Evolutionary conservation across 2,329 filamentous ascomycete species (phyloP), one percentile per base, ranked within the genome.

Genomic region (Pseudogymnoascus destructans): DNA sequence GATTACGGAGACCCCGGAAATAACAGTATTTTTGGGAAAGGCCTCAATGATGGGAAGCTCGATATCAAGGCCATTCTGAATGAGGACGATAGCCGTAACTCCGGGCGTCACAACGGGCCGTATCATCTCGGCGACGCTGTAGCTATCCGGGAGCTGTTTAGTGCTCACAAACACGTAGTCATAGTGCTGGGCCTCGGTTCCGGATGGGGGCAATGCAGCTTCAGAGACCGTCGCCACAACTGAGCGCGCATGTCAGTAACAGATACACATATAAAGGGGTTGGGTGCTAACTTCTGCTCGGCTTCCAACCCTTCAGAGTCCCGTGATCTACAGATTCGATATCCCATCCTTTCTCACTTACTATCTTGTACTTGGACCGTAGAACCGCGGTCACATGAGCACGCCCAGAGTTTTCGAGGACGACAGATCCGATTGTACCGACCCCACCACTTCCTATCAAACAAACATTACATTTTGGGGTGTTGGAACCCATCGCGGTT

Each of bases 51-150:
- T 25, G 2, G 64, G 65, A 19, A 59, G 61, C 55, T 69, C 67
- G 6, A 69, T 66, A 3, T 66, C 67, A 1, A 69, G 55, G 8
- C 67, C 67, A 62, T 69, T 69, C 55, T 68, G 67, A 3, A 69
- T 60, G 58, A 69, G 42, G 2, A 68, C 65, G 15, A 69, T 64
- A 3, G 63, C 60, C 9, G 66, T 67, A 21, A 65, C 57, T n/a
- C 61, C 60, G 11, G 63, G 59, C 25, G 65, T 66, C 2, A 69
- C 62, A 36, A 69, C 57, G 8, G 65, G 63, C 23, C 58, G 57
- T 30, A 69, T 55, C 5, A 67, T 65, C 54, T 61, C 63, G 3
- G 65, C 65, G 59, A 67, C 67, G 59, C 67, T 65, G 27, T 58
- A 57, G 49, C 65, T 57, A 60, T 68, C 66, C n/a, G 67, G 67